Base-by-base conservation (phyloP, 306 rosid species). In the Castanopsis chinensis region DNA sequence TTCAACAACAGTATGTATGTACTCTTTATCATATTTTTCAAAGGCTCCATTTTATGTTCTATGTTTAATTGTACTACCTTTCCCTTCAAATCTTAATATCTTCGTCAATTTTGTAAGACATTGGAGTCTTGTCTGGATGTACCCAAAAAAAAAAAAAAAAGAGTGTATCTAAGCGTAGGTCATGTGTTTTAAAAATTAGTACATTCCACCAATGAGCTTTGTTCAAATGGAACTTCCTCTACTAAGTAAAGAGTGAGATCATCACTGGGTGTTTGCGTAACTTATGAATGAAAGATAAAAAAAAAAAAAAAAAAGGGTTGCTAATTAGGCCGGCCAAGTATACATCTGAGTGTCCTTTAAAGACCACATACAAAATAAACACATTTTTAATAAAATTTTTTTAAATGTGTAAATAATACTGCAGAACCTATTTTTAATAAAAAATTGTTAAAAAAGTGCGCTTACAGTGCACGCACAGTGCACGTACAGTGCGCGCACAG, bases 91-190 rank as follows among this genome's bases (percentile, higher is more conserved):
- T 73, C 78, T 67, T 67, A 73, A 56, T 79, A 85, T 85, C 43
- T 76, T 76, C 76, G 72, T 82, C 79, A 85, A 69, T 71, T 63
- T 85, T 65, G 84, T 85, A 23, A 59, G 45, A 53, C 21, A 25
- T 19, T 72, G 82, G 52, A 82, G 30, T 35, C 81, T 79, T 35
- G 78, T 73, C 84, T 85, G 59, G 12, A 70, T 25, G 59, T 35
- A 1, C 28, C 51, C 28, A 53, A 20, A 54, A 37, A 35, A 35
- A 73, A 27, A 35, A 35, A 35, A 5, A 35, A 5, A 0, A 0
- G 2, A 0, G 8, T 35, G 8, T 35, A 35, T 5, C 8, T 35
- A 0, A 35, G 41, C 8, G 5, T 5, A 35, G 41, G 41, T 55
- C 27, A 15, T n/a, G 18, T 5, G 21, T 55, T 5, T 21, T 0